phyloP scores from a whole-genome alignment of 1,139 yeast genomes.

The Sugiyamaella grinbergsii region DNA sequence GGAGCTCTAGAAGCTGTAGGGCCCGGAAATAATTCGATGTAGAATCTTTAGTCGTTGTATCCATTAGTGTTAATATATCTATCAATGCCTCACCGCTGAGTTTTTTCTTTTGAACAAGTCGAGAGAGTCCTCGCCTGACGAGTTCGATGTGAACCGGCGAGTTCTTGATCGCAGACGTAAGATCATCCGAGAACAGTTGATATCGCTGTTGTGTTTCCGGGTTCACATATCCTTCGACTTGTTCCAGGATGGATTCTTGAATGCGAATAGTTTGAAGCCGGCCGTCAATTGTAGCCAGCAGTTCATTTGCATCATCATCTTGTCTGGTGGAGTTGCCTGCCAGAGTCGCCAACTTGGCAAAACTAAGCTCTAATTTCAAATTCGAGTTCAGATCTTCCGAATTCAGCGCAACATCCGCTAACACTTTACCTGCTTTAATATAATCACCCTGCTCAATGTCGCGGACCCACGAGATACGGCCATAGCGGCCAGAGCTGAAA shows the following conservation, averaged over 20 bases:
- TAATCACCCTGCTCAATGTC: slow-evolving; percentile 58
- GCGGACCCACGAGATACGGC: slow-evolving; percentile 73
- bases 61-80: slow-evolving; percentile 58
- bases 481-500: slow-evolving; percentile 53
- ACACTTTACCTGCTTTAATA: slow-evolving; percentile 51
- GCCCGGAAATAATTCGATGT: slow-evolving; percentile 48
- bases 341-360: slow-evolving; percentile 62
- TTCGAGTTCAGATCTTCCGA: slow-evolving; percentile 52
- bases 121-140: slow-evolving; percentile 41
- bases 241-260: slow-evolving; percentile 25
- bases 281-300: slow-evolving; percentile 21
- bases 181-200: slow-evolving; percentile 19
- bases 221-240: slow-evolving; percentile 16
- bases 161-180: slow-evolving; percentile 20
- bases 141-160: slow-evolving; percentile 24
- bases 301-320: slow-evolving; percentile 18
- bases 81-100: slow-evolving; percentile 54
- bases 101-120: slow-evolving; percentile 47
- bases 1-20: slow-evolving; percentile 45
- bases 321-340: slow-evolving; percentile 28
- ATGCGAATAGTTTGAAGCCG: slow-evolving; percentile 26
- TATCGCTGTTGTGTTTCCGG: slow-evolving; percentile 7
- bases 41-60: slow-evolving; percentile 40
- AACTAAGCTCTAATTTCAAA: slow-evolving; percentile 61
- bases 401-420: slow-evolving; percentile 38